Evolutionary conservation across 331 rosid species (phyloP), one percentile per base, ranked within the genome.

Genomic region (Quercus phellos): DNA sequence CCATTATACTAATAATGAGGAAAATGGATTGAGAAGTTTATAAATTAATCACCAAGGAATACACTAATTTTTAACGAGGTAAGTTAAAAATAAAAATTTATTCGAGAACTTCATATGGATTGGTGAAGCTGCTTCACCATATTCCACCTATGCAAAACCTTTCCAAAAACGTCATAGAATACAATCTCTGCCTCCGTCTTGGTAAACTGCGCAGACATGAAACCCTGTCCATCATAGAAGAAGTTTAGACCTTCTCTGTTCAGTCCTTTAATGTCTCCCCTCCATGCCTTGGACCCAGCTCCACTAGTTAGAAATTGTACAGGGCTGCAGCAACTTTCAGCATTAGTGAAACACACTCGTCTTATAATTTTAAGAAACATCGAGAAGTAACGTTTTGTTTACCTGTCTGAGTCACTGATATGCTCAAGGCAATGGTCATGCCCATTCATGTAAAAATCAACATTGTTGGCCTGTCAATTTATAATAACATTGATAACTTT

Each of bases 231-330:
- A 73, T 90, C 95, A 73, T 92, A 88, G 86, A 84, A 90, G 85
- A 92, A 90, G 6, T 87, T 84, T 55, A 92, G 43, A 32, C 66
- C 95, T 68, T 43, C 70, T 59, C 42, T 43, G 54, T 86, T 80
- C 21, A 5, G 60, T 16, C 6, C 64, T 51, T 81, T 70, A 4
- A 77, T 16, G 77, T 90, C 92, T 78, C 97, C 93, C 64, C 92
- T 85, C 95, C 97, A 92, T 11, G 97, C 95, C 87, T 92, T 92
- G n/a, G 97, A 92, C 12, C 97, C 97, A 53, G 89, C 97, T 9
- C 97, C 93, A 16, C 95, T 92, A 9, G 90, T 86, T 35, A 90
- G 74, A 77, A 90, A 87, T 11, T 87, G 88, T 55, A 88, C 67
- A 11, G 80, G 88, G 84, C 97, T 92, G 93, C 88, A 82, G 55